Evolutionary conservation across 2,329 filamentous ascomycete species (phyloP), one percentile per base, ranked within the genome.

Genomic region (Trichoderma simmonsii): DNA sequence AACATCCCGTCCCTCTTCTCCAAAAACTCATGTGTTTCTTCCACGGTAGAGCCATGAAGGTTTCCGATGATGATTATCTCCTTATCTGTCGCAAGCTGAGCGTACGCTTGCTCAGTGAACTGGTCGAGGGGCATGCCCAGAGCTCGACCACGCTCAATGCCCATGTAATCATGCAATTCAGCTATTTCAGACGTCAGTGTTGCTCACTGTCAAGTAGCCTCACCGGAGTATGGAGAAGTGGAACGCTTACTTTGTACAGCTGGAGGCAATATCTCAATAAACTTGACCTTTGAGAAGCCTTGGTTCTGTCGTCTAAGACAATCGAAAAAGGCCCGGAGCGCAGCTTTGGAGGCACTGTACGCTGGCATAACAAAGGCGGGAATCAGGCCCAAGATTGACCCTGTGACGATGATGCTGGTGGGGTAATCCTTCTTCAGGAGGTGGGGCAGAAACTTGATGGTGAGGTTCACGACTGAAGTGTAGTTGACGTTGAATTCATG

Each of bases 301-400:
- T 74, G 69, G 39, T 75, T 69, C 62, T 76, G 73, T 8, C 66
- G 69, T 11, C 76, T 70, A 12, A 77, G 64, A n/a, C 64, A 75
- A 21, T 72, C 72, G n/a, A 75, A 71, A 24, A 75, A 77, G 30
- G 75, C 30, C 11, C 72, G 72, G 24, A 77, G 69, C 3, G 74
- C 75, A n/a, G 75, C 76, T 66, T 77, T 76, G 64, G 75, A 74
- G 18, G 73, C 71, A 9, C 70, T 72, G 59, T 76, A 77, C 11
- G 75, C 72, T 14, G 76, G 72, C 62, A 75, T 62, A 9, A 69
- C 61, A 64, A 73, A 68, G 4, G 73, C 71, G 8, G 75, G 74
- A n/a, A 76, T 61, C 4, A 73, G 32, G 6, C 67, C 65, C 18
- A 77, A 63, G 14, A 74, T 71, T 0, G 75, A 74, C 8, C 75